A percentile compares a stretch with the other conserved stretches of the same genome.
Conservation (phyloP, 495 filamentous ascomycete species). For the Umbilicaria muhlenbergii region DNA sequence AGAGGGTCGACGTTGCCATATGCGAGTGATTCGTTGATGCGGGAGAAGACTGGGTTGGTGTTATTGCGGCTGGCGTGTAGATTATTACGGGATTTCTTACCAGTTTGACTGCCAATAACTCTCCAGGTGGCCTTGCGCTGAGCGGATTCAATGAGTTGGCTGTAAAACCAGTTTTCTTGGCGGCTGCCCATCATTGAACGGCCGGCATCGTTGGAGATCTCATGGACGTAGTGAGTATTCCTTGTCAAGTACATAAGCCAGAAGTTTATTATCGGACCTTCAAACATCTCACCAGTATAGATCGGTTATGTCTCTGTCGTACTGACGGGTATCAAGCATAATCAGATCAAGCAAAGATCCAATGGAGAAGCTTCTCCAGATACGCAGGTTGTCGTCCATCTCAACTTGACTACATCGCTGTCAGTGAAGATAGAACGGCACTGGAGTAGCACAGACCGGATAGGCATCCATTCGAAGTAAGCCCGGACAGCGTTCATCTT, state of each 20-base stretch:
- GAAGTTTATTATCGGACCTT: conserved; percentile 26
- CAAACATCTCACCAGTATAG: conserved; percentile 14
- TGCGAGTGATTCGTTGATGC: conserved; percentile 30
- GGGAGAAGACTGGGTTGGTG: conserved; percentile 31
- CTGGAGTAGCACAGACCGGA: neutral
- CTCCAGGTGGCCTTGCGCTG: conserved; percentile 44
- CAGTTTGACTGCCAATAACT: conserved; percentile 47
- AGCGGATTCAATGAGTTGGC: conserved; percentile 32
- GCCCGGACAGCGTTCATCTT: conserved; percentile 57
- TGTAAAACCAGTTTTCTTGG: conserved; percentile 59
- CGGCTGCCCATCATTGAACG: conserved; percentile 48
- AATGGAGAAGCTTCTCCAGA: conserved; percentile 52
- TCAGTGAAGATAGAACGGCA: neutral
- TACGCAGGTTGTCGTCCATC: conserved; percentile 56
- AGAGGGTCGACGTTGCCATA: conserved; percentile 31
- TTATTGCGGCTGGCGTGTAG: neutral
- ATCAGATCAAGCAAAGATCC: conserved; percentile 49
- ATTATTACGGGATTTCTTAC: neutral
- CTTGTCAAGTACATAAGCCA: conserved; percentile 10
- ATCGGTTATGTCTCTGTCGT: conserved; percentile 40
- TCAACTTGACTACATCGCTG: conserved; percentile 37
- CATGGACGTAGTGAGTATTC: conserved; percentile 41
- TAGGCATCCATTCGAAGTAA: conserved; percentile 27
- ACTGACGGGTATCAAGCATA: conserved; percentile 54
- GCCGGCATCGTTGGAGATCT: conserved; percentile 39